A percentile compares a stretch with the other conserved stretches of the same genome.
phyloP scores from a whole-genome alignment of 2,329 filamentous ascomycete genomes.

The Polychaeton citri region DNA sequence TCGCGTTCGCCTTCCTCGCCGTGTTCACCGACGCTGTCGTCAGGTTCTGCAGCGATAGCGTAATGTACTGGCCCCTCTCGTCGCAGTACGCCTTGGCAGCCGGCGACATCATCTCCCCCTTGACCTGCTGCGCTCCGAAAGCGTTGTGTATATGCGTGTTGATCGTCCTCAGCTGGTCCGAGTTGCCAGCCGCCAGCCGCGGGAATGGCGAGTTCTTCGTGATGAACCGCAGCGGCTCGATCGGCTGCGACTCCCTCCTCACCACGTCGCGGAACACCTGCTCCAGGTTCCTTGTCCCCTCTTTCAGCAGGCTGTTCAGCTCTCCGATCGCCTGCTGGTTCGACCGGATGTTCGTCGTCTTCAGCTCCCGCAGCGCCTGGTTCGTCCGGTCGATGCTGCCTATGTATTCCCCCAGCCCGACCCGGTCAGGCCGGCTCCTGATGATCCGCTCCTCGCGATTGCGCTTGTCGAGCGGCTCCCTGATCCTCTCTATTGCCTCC shows the following conservation, averaged over 20 bases:
- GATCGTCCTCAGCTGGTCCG: conserved; percentile 64
- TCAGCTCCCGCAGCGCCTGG: conserved; percentile 71
- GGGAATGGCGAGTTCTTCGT: conserved; percentile 73
- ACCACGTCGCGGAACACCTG: conserved; percentile 69
- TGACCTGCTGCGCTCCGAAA: conserved; percentile 8
- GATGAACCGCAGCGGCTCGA: conserved; percentile 85
- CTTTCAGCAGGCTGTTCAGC: conserved; percentile 61
- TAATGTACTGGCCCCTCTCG: conserved; percentile 75
- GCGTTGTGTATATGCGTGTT: conserved; percentile 36
- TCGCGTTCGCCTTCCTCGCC: conserved; percentile 58
- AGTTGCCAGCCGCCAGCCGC: conserved; percentile 59
- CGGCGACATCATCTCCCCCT: conserved; percentile 27
- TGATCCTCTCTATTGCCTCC: conserved; percentile 72
- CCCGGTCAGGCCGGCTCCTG: conserved; percentile 60
- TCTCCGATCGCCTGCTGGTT: conserved; percentile 83
- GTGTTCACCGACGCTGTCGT: conserved; percentile 71
- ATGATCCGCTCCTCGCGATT: conserved; percentile 87
- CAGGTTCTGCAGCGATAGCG: conserved; percentile 67
- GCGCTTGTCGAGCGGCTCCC: conserved; percentile 84
- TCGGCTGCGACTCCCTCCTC: conserved; percentile 60
- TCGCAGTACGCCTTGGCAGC: conserved; percentile 77
- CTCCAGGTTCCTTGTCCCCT: conserved; percentile 72
- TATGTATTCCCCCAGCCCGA: conserved; percentile 72
- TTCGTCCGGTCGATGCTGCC: conserved; percentile 80
- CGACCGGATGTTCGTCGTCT: conserved; percentile 76